phyloP scores from a whole-genome alignment of 805 yeast genomes.

The Vanderwaltozyma tropicalis region DNA sequence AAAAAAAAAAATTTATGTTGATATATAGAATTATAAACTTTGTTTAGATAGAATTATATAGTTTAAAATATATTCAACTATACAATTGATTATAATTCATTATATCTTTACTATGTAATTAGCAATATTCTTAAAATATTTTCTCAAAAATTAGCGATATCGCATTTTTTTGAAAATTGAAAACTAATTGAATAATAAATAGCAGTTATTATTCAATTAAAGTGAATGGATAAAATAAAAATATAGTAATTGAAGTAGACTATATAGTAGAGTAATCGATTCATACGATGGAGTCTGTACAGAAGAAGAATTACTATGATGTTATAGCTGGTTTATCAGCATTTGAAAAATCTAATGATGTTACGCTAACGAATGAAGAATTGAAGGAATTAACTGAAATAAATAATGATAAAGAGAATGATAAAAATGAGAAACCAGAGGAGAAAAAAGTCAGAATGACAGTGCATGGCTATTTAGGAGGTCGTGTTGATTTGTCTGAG shows the following conservation, averaged over 20 bases:
- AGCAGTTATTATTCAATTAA: no score
- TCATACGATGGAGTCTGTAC: constrained; percentile 1
- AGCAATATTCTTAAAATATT: no score
- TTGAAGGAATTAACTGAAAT: constrained; percentile 19
- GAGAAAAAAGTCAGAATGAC: constrained; percentile 7
- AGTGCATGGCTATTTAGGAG: constrained; percentile 26
- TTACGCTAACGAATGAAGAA: constrained; percentile 18
- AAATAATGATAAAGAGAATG: constrained; percentile 17
- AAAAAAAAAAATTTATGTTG: neutral
- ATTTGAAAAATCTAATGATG: constrained; percentile 23
- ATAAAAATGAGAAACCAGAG: constrained; percentile 6
- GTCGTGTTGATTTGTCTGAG: constrained; percentile 18
- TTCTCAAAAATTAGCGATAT: no score
- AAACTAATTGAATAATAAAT: neutral
- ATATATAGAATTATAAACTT: no score
- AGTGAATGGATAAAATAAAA: neutral
- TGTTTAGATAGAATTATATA: no score
- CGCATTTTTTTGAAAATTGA: no score
- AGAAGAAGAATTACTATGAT: constrained; percentile 20
- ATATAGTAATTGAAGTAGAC: neutral
- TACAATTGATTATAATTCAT: no score
- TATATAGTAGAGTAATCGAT: no score
- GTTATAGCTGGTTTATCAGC: constrained; percentile 25
- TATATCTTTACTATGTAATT: no score
- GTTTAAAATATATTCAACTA: no score